These are phyloP conservation scores for Diaporthe aspalathi DNA, from an alignment of 2,329 filamentous ascomycete species.

Conservation along the genomic window DNA sequence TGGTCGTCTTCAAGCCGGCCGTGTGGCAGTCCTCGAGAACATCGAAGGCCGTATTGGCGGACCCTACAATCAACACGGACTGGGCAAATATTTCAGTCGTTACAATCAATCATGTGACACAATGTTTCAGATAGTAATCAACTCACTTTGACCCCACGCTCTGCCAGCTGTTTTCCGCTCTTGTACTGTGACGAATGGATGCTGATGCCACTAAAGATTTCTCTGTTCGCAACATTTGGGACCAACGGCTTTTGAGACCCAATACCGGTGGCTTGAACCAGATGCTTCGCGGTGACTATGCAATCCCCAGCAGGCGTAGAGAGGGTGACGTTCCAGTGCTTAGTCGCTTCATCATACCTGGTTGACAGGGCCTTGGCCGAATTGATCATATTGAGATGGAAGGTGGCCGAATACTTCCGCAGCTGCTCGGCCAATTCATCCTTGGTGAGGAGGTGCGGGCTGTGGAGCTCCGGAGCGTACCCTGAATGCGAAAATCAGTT, in stretches of 20 bases:
- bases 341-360: slow-evolving; percentile 9
- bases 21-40: slow-evolving; percentile 49
- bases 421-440: slow-evolving; percentile 62
- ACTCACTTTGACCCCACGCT: slow-evolving; percentile 38
- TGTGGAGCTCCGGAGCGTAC: slow-evolving; percentile 52
- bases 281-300: slow-evolving; percentile 51
- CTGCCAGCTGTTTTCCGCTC: slow-evolving; percentile 49
- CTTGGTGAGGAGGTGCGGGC: slow-evolving; percentile 55
- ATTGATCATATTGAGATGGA: slow-evolving; percentile 60
- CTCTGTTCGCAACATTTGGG: slow-evolving; percentile 53
- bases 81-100: slow-evolving; percentile 19
- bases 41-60: slow-evolving; percentile 56
- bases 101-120: too few species aligned
- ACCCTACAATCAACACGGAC: slow-evolving; percentile 51
- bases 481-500: slow-evolving; percentile 39
- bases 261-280: slow-evolving; percentile 61
- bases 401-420: slow-evolving; percentile 57
- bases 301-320: slow-evolving; percentile 40
- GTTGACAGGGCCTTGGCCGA: slow-evolving; percentile 50
- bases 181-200: slow-evolving; percentile 58
- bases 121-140: not conserved
- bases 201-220: slow-evolving; percentile 54
- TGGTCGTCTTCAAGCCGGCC: slow-evolving; percentile 48
- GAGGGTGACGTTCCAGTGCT: slow-evolving; percentile 52
- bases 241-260: slow-evolving; percentile 53